Conservation (phyloP, 805 yeast genomes). For the Wickerhamomyces queroliae region DNA sequence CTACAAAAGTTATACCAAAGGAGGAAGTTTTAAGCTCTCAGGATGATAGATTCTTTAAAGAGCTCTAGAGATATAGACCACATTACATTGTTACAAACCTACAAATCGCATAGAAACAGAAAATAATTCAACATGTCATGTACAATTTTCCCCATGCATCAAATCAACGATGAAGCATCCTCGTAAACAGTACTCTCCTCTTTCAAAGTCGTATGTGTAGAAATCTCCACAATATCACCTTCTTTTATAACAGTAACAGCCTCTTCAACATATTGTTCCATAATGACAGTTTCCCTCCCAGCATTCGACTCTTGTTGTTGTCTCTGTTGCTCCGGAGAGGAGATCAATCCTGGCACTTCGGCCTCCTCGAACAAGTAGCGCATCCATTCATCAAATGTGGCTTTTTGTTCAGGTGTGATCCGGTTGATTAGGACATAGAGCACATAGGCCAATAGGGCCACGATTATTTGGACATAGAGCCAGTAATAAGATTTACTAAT, state of each 20-base stretch:
- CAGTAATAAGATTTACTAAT: slow-evolving; percentile 17
- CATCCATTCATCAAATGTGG: slow-evolving; percentile 6
- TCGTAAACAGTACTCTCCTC: not conserved
- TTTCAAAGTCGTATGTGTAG: not conserved
- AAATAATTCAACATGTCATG: too few species aligned
- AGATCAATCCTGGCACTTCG: not conserved
- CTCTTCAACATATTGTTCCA: not conserved
- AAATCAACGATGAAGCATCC: not conserved
- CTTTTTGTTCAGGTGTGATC: slow-evolving; percentile 13
- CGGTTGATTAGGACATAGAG: slow-evolving; percentile 5
- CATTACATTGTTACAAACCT: too few species aligned
- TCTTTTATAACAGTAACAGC: slow-evolving; percentile 11
- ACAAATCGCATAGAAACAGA: too few species aligned
- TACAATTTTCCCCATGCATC: not conserved
- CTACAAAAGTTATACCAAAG: not conserved
- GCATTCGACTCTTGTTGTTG: not conserved
- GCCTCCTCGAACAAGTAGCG: slow-evolving; percentile 11
- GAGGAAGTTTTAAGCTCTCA: not conserved
- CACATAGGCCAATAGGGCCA: slow-evolving; percentile 4
- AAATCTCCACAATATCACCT: slow-evolving; percentile 15
- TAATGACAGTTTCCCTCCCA: not conserved
- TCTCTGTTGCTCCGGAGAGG: not conserved
- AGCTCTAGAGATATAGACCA: not conserved
- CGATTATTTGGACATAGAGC: slow-evolving; percentile 6
- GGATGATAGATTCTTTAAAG: slow-evolving; percentile 26